Conservation (phyloP, 306 rosid genomes). For the Calophaca sinica region DNA sequence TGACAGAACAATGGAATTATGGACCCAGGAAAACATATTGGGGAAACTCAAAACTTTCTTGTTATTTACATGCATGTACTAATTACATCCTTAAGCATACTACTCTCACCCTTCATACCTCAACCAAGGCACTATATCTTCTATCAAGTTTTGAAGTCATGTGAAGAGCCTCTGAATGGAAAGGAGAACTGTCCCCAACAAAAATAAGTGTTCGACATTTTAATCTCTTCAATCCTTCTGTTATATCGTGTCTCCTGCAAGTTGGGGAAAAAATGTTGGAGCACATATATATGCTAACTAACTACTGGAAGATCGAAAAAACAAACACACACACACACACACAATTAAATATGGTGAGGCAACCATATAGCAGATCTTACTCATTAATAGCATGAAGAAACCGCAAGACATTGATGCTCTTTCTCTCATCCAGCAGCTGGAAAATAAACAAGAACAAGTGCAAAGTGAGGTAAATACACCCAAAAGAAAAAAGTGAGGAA, state of each 20-base stretch:
- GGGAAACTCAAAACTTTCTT: background rate
- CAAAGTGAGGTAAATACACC: background rate
- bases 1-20: background rate
- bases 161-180: constrained; percentile 87
- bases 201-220: constrained; percentile 90
- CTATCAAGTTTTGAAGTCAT: constrained; percentile 85
- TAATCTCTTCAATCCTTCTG: constrained; percentile 71
- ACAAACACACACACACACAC: background rate
- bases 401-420: constrained; percentile 71
- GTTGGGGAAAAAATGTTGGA: constrained; percentile 39
- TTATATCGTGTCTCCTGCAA: constrained; percentile 83
- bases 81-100: background rate
- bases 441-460: constrained; percentile 41
- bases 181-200: constrained; percentile 95
- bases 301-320: background rate
- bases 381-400: constrained; percentile 78
- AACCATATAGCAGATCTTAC: constrained; percentile 50
- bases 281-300: constrained; percentile 11
- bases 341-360: background rate
- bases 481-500: too few relatives aligned
- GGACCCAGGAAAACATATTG: background rate
- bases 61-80: background rate
- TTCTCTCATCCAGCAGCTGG: constrained; percentile 90
- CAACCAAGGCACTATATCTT: constrained; percentile 85
- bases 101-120: constrained; percentile 56